Evolutionary conservation across 495 filamentous ascomycete genomes (phyloP).

Genomic region (Pyrenopolyporus hunteri): DNA sequence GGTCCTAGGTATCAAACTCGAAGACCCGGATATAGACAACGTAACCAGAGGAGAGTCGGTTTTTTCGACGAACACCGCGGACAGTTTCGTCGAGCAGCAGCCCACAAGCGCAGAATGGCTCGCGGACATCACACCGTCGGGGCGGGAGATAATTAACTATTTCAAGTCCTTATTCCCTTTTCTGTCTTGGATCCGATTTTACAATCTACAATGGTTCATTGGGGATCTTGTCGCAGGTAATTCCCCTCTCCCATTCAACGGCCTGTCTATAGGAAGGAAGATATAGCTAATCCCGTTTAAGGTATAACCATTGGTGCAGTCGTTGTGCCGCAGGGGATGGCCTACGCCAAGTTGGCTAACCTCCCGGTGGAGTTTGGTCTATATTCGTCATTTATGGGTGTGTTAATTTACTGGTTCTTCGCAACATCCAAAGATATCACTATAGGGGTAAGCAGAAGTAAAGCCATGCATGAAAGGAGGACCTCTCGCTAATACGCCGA

Average conservation of each 20-base stretch:
- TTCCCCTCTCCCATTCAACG: conserved; percentile 41
- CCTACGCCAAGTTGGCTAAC: conserved; percentile 85
- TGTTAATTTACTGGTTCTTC: conserved; percentile 97
- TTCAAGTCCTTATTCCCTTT: conserved; percentile 81
- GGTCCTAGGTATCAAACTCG: conserved; percentile 83
- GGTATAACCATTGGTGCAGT: conserved; percentile 94
- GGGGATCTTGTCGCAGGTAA: conserved; percentile 91
- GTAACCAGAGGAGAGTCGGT: conserved; percentile 76
- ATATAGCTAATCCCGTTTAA: conserved; percentile 42
- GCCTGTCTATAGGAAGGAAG: not conserved
- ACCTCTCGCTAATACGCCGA: not conserved
- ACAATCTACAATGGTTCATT: conserved; percentile 86
- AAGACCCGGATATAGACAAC: conserved; percentile 61
- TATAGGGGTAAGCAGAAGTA: conserved; percentile 77
- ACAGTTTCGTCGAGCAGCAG: conserved; percentile 83
- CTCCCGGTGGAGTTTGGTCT: conserved; percentile 83
- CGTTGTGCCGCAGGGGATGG: conserved; percentile 97
- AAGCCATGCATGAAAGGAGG: conserved; percentile 49
- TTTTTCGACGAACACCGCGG: conserved; percentile 74
- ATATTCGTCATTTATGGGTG: conserved; percentile 98
- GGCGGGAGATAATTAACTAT: conserved; percentile 62
- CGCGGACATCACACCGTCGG: conserved; percentile 62
- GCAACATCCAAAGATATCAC: conserved; percentile 99
- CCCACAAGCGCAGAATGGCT: conserved; percentile 79
- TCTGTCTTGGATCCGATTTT: conserved; percentile 80